A percentile compares a stretch with the other conserved stretches of the same genome.
These are phyloP conservation scores for Tricholoma flavovirens DNA, from an alignment of 768 basidiomycete genomes.

Conservation along the genomic window DNA sequence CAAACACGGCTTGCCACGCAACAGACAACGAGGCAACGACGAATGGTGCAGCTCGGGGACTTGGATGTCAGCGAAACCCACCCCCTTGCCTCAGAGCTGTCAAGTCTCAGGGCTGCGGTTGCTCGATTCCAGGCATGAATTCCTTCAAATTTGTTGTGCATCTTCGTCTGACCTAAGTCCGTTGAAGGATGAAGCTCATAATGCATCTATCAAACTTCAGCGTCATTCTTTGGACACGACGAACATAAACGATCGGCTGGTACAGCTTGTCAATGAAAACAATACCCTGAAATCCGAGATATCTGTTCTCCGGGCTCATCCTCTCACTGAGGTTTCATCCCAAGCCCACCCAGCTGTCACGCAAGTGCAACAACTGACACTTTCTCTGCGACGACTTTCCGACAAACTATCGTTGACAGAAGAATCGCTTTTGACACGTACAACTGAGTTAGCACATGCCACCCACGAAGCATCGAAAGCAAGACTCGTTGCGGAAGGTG, in stretches of 20 bases:
- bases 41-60: constrained; percentile 1
- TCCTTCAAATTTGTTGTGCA: constrained; percentile 5
- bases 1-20: no score
- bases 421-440: constrained; percentile 42
- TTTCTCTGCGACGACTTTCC: constrained; percentile 61
- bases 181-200: constrained; percentile 63
- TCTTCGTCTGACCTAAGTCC: constrained; percentile 9
- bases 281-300: constrained; percentile 50
- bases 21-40: neutral
- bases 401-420: constrained; percentile 66
- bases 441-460: constrained; percentile 38
- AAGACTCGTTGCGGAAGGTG: constrained; percentile 39
- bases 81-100: constrained; percentile 41
- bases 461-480: constrained; percentile 40
- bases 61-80: constrained; percentile 29
- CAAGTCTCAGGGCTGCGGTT: constrained; percentile 39
- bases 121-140: constrained; percentile 45
- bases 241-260: constrained; percentile 40
- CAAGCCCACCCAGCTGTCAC: constrained; percentile 22
- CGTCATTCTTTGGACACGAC: constrained; percentile 50
- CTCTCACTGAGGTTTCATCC: constrained; percentile 32
- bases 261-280: constrained; percentile 56
- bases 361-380: constrained; percentile 49
- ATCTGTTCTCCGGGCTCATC: constrained; percentile 45
- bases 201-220: constrained; percentile 62